Conservation (phyloP, 306 rosid species). For the Glycine tomentella region DNA sequence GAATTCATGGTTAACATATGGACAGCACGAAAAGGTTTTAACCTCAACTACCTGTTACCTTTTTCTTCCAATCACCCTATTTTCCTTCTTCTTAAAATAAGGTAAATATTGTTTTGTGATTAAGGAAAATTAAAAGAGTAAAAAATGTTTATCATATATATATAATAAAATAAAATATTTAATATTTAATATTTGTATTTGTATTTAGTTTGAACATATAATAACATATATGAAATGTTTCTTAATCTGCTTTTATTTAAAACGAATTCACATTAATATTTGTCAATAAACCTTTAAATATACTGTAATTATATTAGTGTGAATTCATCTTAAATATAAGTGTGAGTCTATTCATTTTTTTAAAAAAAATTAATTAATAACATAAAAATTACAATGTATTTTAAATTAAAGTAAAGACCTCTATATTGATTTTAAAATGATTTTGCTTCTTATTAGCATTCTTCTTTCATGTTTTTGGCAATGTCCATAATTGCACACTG, state of each 20-base stretch:
- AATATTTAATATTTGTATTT: background rate
- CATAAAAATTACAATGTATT: background rate
- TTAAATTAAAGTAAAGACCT: background rate
- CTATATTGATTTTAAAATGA: background rate
- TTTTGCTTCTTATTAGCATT: too few relatives aligned
- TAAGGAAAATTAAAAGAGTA: background rate
- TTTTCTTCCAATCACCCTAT: background rate
- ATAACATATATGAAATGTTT: background rate
- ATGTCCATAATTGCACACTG: too few relatives aligned
- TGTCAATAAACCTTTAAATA: background rate
- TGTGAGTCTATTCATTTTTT: background rate
- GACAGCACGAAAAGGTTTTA: background rate
- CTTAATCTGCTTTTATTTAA: background rate
- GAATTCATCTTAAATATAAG: background rate
- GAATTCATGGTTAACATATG: background rate
- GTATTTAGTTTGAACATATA: background rate
- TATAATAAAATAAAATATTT: too few relatives aligned
- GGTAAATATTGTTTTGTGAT: background rate
- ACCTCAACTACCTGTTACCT: constrained; percentile 1
- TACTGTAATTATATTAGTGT: too few relatives aligned
- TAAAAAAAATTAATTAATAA: background rate
- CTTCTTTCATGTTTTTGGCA: too few relatives aligned
- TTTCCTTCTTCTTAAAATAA: background rate
- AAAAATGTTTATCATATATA: background rate
- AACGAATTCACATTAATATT: too few relatives aligned